Conservation (phyloP, 768 basidiomycete species). For the Austroboletus festivus region DNA sequence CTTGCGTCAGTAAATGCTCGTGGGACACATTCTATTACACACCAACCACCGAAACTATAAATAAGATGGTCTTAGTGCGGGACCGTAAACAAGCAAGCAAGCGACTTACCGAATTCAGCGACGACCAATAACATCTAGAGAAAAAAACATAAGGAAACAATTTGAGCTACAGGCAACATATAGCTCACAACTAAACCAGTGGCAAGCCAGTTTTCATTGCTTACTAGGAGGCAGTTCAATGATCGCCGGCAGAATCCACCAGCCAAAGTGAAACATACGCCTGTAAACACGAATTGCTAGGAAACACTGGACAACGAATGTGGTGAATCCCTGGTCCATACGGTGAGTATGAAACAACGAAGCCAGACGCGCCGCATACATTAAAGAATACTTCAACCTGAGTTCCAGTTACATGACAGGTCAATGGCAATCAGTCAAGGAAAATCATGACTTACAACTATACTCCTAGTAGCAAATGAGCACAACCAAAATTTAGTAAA, state of each 20-base stretch:
- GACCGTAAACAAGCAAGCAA: too few species aligned
- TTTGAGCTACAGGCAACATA: background rate
- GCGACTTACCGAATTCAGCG: constrained; percentile 39
- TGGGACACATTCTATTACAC: constrained; percentile 8
- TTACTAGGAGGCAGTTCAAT: constrained; percentile 37
- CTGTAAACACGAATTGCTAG: constrained; percentile 52
- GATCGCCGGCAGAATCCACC: too few species aligned
- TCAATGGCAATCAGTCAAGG: background rate
- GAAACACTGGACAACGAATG: constrained; percentile 57
- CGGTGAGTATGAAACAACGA: background rate
- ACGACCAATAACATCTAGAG: constrained; percentile 35
- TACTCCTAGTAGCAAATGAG: constrained; percentile 21
- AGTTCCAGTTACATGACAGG: background rate
- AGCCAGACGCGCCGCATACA: constrained; percentile 19
- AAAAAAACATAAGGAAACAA: background rate
- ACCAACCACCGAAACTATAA: constrained; percentile 36
- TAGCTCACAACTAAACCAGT: constrained; percentile 35
- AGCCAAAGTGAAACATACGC: constrained; percentile 29
- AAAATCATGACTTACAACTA: constrained; percentile 18
- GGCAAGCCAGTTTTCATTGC: constrained; percentile 45
- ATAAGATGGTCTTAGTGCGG: constrained; percentile 6
- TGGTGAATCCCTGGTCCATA: constrained; percentile 40
- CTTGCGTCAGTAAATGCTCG: constrained; percentile 4
- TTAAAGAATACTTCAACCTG: constrained; percentile 56
- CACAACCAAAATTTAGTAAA: background rate